A percentile compares a stretch with the other conserved stretches of the same genome.
These are phyloP conservation scores for Colletotrichum euphorbiae DNA, from an alignment of 2,329 filamentous ascomycete genomes.

Conservation along the genomic window DNA sequence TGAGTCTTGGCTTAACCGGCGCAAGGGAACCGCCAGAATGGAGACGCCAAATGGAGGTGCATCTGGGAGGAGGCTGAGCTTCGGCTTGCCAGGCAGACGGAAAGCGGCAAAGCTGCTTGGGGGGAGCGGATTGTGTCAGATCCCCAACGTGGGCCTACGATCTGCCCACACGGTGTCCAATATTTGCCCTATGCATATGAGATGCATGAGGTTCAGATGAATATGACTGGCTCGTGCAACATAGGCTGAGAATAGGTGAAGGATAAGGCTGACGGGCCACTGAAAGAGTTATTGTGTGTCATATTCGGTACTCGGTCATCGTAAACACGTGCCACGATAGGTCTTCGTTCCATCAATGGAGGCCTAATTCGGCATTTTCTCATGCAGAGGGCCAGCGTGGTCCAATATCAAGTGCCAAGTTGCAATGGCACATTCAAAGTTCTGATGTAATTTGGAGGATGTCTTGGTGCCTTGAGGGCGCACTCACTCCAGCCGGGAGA, in stretches of 20 bases:
- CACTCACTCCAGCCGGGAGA: conserved; percentile 11
- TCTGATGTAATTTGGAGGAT: conserved; percentile 16
- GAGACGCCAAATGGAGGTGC: neutral
- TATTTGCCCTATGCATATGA: conserved; percentile 27
- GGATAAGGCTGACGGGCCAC: conserved; percentile 34
- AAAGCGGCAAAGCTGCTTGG: conserved; percentile 8
- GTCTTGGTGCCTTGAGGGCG: conserved; percentile 8
- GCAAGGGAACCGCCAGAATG: neutral
- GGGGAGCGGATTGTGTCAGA: conserved; percentile 27
- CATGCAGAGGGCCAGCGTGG: conserved; percentile 28
- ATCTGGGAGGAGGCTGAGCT: conserved; percentile 32
- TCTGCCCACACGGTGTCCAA: conserved; percentile 1
- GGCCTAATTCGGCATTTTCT: conserved; percentile 21
- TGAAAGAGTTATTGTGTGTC: conserved; percentile 8
- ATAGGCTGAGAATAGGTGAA: conserved; percentile 33
- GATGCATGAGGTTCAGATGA: neutral
- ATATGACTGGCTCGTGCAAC: conserved; percentile 19
- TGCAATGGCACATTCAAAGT: conserved; percentile 19
- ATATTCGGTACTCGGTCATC: conserved; percentile 19
- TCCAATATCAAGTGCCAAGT: conserved; percentile 14
- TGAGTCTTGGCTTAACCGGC: conserved; percentile 3
- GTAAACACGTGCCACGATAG: conserved; percentile 8
- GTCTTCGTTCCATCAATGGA: conserved; percentile 13
- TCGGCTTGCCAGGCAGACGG: conserved; percentile 28
- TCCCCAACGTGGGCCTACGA: conserved; percentile 29